Evolutionary conservation across 2,329 filamentous ascomycete genomes (phyloP).

Genomic region (Mycosphaerella arachidis): DNA sequence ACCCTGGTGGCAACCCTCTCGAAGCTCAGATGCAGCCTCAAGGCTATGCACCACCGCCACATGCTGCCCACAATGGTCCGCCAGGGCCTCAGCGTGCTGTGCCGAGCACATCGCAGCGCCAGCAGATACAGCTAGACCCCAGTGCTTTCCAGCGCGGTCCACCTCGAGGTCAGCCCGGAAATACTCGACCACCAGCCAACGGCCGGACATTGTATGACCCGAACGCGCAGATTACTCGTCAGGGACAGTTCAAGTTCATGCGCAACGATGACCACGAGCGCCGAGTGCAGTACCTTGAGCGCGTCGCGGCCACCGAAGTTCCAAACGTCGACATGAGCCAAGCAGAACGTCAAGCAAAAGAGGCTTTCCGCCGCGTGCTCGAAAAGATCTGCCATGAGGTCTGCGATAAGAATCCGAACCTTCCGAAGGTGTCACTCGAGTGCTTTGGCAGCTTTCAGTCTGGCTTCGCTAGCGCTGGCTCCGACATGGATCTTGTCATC

Average conservation of each 20-base stretch:
- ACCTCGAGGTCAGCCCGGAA: slow-evolving; percentile 10
- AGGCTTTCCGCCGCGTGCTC: slow-evolving; percentile 61
- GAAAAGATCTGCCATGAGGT: slow-evolving; percentile 61
- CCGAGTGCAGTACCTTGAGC: slow-evolving; percentile 43
- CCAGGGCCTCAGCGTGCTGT: slow-evolving; percentile 4
- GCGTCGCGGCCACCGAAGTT: slow-evolving; percentile 46
- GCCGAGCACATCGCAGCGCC: slow-evolving; percentile 16
- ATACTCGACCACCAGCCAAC: slow-evolving; percentile 10
- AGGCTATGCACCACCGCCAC: background rate
- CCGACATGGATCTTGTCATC: slow-evolving; percentile 84
- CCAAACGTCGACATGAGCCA: slow-evolving; percentile 58
- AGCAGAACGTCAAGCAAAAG: slow-evolving; percentile 64
- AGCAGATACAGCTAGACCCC: slow-evolving; percentile 28
- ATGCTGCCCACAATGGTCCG: background rate
- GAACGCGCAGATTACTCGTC: slow-evolving; percentile 13
- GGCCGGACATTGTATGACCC: slow-evolving; percentile 29
- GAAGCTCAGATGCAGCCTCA: slow-evolving; percentile 6
- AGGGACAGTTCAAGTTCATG: slow-evolving; percentile 3
- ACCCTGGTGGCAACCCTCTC: slow-evolving; percentile 3
- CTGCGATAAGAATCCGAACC: slow-evolving; percentile 46
- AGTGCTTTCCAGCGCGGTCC: slow-evolving; percentile 30
- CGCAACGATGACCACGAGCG: slow-evolving; percentile 20
- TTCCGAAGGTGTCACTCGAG: slow-evolving; percentile 57
- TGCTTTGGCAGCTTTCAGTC: slow-evolving; percentile 80
- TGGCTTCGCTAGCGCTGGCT: slow-evolving; percentile 81